Evolutionary conservation across 768 basidiomycete species (phyloP).

Genomic region (Melanogaster broomeanus): DNA sequence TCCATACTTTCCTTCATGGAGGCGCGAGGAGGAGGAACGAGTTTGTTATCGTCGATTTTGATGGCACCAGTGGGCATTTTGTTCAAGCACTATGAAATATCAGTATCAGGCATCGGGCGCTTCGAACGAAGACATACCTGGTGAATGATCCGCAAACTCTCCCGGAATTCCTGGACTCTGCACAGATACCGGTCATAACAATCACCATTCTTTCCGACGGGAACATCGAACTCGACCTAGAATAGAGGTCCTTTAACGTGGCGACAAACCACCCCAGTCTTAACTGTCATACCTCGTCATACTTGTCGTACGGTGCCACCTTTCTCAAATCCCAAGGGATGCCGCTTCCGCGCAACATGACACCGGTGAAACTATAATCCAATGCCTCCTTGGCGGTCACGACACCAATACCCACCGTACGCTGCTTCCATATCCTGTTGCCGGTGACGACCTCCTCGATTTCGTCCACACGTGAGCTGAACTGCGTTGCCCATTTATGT

Average conservation of each 20-base stretch:
- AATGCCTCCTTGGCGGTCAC: constrained; percentile 93
- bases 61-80: constrained; percentile 93
- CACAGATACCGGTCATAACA: constrained; percentile 98
- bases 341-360: constrained; percentile 95
- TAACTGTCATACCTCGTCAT: constrained; percentile 69
- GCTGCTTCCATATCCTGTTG: constrained; percentile 97
- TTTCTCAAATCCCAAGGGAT: constrained; percentile 95
- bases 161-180: constrained; percentile 97
- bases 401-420: constrained; percentile 86
- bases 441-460: constrained; percentile 97
- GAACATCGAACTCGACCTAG: constrained; percentile 94
- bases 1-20: constrained; percentile 99
- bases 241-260: neutral
- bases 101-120: no score
- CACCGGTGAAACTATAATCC: constrained; percentile 92
- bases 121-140: constrained; percentile 45
- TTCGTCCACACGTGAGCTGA: constrained; percentile 87
- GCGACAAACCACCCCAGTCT: neutral
- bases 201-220: constrained; percentile 96
- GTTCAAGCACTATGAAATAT: constrained; percentile 76
- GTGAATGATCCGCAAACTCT: constrained; percentile 85
- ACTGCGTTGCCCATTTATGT: constrained; percentile 97
- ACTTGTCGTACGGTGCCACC: constrained; percentile 92
- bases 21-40: constrained; percentile 93
- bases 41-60: constrained; percentile 97